phyloP scores from a whole-genome alignment of 345 rosid species.

The Noccaea bulbosa region DNA sequence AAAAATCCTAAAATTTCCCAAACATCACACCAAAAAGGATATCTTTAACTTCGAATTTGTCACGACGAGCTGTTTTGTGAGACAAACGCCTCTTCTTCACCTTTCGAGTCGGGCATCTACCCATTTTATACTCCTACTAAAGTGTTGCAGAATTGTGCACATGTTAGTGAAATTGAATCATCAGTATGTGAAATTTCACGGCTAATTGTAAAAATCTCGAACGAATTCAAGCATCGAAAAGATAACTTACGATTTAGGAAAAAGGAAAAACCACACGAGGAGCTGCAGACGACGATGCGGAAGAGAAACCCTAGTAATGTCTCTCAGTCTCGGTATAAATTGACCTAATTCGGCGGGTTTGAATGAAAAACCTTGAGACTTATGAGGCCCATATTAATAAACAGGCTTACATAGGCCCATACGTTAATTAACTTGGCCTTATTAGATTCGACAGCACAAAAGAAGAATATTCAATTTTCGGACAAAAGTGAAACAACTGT shows the following conservation, averaged over 20 bases:
- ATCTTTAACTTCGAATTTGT: constrained; percentile 84
- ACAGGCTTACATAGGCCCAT: constrained; percentile 4
- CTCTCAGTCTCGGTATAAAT: background rate
- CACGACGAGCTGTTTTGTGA: constrained; percentile 85
- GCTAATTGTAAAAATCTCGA: background rate
- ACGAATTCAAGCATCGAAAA: background rate
- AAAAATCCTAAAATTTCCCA: background rate
- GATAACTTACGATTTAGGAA: constrained; percentile 35
- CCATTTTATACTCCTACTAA: constrained; percentile 46
- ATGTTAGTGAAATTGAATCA: constrained; percentile 4
- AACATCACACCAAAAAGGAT: constrained; percentile 51
- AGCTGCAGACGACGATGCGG: constrained; percentile 30
- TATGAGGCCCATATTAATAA: background rate
- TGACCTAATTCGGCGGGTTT: constrained; percentile 17
- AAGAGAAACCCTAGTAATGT: constrained; percentile 14
- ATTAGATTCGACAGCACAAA: background rate
- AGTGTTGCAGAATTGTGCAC: background rate
- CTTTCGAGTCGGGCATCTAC: constrained; percentile 80
- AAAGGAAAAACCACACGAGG: background rate
- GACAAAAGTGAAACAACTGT: no score
- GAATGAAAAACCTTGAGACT: background rate
- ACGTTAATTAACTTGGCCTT: background rate
- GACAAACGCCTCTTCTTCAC: constrained; percentile 95
- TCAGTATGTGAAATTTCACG: background rate
- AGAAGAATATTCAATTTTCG: background rate